Conservation (phyloP, 139 green algal genomes). For the Nannochloris sp. region DNA sequence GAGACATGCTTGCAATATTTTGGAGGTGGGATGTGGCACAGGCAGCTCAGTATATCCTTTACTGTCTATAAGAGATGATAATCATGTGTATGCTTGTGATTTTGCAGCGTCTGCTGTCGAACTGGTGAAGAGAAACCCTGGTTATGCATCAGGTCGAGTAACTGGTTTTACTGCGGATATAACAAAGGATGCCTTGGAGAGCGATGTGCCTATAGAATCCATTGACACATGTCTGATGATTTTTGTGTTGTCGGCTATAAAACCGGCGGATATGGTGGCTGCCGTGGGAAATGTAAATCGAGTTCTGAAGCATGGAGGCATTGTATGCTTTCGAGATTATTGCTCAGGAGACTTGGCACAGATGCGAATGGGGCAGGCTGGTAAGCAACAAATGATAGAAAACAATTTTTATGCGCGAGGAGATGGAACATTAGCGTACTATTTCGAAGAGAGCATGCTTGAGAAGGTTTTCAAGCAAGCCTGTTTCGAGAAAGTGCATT, state of each 20-base stretch:
- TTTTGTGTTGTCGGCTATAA: slow-evolving; percentile 90
- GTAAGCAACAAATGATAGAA: slow-evolving; percentile 25
- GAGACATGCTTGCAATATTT: slow-evolving; percentile 9
- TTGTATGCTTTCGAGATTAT: slow-evolving; percentile 70
- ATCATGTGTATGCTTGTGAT: slow-evolving; percentile 74
- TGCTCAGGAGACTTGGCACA: slow-evolving; percentile 56
- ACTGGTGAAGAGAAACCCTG: slow-evolving; percentile 44
- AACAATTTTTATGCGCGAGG: slow-evolving; percentile 61
- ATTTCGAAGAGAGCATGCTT: slow-evolving; percentile 47
- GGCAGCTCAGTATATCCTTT: slow-evolving; percentile 89
- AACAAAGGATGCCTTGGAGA: slow-evolving; percentile 20
- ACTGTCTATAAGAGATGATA: slow-evolving; percentile 51
- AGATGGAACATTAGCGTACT: slow-evolving; percentile 77
- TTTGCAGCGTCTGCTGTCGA: slow-evolving; percentile 71
- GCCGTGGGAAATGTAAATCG: slow-evolving; percentile 11
- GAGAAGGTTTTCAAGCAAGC: slow-evolving; percentile 37
- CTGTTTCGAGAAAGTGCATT: slow-evolving; percentile 43
- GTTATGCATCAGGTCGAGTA: slow-evolving; percentile 25
- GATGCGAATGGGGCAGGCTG: slow-evolving; percentile 22
- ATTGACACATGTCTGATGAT: slow-evolving; percentile 59
- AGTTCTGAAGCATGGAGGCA: slow-evolving; percentile 32
- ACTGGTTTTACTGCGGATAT: slow-evolving; percentile 80
- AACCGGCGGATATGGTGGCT: slow-evolving; percentile 50
- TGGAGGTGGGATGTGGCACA: slow-evolving; percentile 83
- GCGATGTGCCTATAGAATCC: slow-evolving; percentile 9